Percentiles rank a stretch among this genome's conserved stretches.
Conservation (phyloP, 768 basidiomycete species). For the Pleurotus djamor region DNA sequence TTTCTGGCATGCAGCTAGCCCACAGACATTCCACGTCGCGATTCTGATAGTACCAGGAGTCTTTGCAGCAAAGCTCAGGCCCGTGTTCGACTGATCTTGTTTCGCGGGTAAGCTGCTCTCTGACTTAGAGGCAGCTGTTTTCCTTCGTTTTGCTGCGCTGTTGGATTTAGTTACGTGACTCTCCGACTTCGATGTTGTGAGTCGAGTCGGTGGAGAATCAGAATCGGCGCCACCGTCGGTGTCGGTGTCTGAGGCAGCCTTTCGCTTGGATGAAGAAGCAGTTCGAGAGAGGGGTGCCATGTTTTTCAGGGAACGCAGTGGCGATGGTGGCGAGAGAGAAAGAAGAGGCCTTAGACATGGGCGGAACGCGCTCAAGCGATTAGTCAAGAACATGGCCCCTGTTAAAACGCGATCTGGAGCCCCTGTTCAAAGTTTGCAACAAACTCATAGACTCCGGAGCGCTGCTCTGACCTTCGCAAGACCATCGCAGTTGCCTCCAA, state of each 20-base stretch:
- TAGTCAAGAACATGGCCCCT: background rate
- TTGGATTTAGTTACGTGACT: background rate
- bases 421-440: background rate
- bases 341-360: background rate
- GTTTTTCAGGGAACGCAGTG: background rate
- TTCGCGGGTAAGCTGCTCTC: background rate
- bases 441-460: background rate
- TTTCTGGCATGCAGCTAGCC: constrained; percentile 71
- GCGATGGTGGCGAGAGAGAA: background rate
- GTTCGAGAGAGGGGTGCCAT: constrained; percentile 16
- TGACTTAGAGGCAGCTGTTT: background rate
- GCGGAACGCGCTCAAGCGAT: background rate
- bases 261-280: constrained; percentile 26
- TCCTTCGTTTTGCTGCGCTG: background rate
- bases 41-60: constrained; percentile 48
- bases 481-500: no score
- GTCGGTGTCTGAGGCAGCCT: constrained; percentile 19
- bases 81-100: background rate
- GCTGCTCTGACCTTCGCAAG: no score
- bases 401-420: background rate
- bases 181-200: background rate
- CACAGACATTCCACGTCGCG: constrained; percentile 79
- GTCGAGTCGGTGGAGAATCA: constrained; percentile 9
- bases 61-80: constrained; percentile 45
- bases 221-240: constrained; percentile 16